These are phyloP conservation scores for Cornus controversa DNA, from an alignment of 148 eudicot genomes.

Conservation along the genomic window DNA sequence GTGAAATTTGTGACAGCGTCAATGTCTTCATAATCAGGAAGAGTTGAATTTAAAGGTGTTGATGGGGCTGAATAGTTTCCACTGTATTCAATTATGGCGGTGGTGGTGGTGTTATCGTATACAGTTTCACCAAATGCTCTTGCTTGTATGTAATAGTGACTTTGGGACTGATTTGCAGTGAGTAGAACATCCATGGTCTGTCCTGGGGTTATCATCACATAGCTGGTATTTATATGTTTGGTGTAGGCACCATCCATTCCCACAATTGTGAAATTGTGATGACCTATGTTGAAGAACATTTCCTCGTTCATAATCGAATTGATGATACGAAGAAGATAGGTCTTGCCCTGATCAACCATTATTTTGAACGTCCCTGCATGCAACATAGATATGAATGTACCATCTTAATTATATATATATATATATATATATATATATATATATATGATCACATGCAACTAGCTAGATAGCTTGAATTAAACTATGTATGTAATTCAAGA, in stretches of 20 bases:
- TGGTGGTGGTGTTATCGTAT: slow-evolving; percentile 29
- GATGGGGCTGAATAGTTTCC: slow-evolving; percentile 6
- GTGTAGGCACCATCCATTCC: slow-evolving; percentile 16
- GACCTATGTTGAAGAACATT: slow-evolving; percentile 18
- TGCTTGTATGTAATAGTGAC: slow-evolving; percentile 25
- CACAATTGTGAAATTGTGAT: slow-evolving; percentile 15
- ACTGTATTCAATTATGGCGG: slow-evolving; percentile 24
- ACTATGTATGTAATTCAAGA: not conserved
- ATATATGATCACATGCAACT: slow-evolving; percentile 14
- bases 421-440: too few relatives aligned
- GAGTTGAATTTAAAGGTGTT: slow-evolving; percentile 17
- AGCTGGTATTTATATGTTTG: slow-evolving; percentile 13
- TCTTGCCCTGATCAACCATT: too few relatives aligned
- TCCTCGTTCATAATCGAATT: too few relatives aligned
- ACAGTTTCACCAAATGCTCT: slow-evolving; percentile 1
- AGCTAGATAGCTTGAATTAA: not conserved
- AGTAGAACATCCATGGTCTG: too few relatives aligned
- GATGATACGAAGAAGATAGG: too few relatives aligned
- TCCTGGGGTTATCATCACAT: too few relatives aligned
- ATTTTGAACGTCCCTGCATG: too few relatives aligned
- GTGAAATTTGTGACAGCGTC: slow-evolving; percentile 20
- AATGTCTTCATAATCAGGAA: slow-evolving; percentile 27
- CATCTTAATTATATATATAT: too few relatives aligned
- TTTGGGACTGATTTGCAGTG: too few relatives aligned
- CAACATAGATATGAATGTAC: too few relatives aligned